Conservation (phyloP, 768 basidiomycete species). For the Termitomyces sp. region DNA sequence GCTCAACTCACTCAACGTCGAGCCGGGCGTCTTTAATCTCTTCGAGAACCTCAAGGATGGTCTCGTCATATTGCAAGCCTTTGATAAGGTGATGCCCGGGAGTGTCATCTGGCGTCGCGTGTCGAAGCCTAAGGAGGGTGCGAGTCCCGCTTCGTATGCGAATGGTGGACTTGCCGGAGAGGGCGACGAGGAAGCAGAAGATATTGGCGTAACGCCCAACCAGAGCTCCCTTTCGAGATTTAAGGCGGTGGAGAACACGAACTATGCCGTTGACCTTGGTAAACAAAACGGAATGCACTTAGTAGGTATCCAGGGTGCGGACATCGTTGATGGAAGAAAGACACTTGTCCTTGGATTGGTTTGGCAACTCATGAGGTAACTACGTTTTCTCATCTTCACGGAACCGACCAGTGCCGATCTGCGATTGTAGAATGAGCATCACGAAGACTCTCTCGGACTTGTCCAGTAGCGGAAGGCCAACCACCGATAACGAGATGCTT, state of each 20-base stretch:
- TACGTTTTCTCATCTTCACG: background rate
- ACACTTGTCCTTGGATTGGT: conserved; percentile 94
- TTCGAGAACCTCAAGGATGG: conserved; percentile 97
- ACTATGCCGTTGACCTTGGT: conserved; percentile 90
- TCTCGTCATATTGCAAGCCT: conserved; percentile 87
- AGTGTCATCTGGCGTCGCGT: conserved; percentile 93
- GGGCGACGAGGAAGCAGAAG: conserved; percentile 69
- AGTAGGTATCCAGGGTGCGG: conserved; percentile 96
- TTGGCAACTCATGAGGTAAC: conserved; percentile 93
- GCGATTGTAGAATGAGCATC: conserved; percentile 65
- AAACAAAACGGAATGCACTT: conserved; percentile 92
- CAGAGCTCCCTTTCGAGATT: conserved; percentile 87
- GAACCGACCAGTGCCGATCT: background rate
- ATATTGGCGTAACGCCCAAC: conserved; percentile 78
- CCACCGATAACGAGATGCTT: conserved; percentile 90
- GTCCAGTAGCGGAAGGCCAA: conserved; percentile 70
- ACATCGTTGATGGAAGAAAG: conserved; percentile 91
- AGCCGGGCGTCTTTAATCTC: conserved; percentile 93
- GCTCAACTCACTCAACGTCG: conserved; percentile 96
- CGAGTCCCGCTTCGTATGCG: conserved; percentile 34
- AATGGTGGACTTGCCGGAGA: conserved; percentile 32
- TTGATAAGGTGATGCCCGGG: conserved; percentile 92
- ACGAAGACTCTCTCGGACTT: conserved; percentile 82
- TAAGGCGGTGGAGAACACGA: conserved; percentile 98
- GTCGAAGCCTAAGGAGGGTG: conserved; percentile 83